Conservation (phyloP, 805 yeast genomes). For the Candida boleticola region DNA sequence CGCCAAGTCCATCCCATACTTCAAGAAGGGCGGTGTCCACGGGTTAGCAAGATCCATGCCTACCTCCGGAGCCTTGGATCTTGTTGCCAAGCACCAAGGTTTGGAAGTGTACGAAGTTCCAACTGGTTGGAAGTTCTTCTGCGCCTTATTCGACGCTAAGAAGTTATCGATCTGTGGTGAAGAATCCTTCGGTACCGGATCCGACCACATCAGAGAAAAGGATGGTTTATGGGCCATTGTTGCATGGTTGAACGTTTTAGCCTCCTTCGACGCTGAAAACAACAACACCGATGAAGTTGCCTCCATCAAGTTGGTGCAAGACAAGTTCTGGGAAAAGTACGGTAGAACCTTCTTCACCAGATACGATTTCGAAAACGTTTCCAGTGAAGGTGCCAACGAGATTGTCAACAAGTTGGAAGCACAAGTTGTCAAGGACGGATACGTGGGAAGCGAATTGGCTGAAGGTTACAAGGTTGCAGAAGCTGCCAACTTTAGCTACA, state of each 20-base stretch:
- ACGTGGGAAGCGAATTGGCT: conserved; percentile 51
- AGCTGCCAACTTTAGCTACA: conserved; percentile 87
- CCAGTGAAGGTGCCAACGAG: conserved; percentile 68
- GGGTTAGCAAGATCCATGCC: conserved; percentile 99
- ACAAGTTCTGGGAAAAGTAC: conserved; percentile 83
- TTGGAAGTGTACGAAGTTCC: conserved; percentile 89
- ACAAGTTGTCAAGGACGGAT: conserved; percentile 33
- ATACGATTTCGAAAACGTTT: conserved; percentile 87
- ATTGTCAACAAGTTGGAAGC: conserved; percentile 55
- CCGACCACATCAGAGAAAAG: conserved; percentile 94
- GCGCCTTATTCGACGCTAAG: conserved; percentile 90
- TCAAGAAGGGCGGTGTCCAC: conserved; percentile 76
- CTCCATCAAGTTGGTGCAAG: conserved; percentile 77
- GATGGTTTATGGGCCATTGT: conserved; percentile 98
- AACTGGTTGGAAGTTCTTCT: conserved; percentile 98
- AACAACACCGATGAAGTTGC: conserved; percentile 55
- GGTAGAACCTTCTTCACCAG: conserved; percentile 98
- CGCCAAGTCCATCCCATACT: conserved; percentile 87
- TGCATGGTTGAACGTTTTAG: conserved; percentile 95
- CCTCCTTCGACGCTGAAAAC: conserved; percentile 66
- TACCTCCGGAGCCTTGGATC: conserved; percentile 89
- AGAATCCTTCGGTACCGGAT: conserved; percentile 97
- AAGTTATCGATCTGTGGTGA: conserved; percentile 97
- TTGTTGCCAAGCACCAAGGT: conserved; percentile 78
- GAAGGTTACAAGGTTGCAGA: conserved; percentile 58